These are phyloP conservation scores for Ehretia macrophylla DNA, from an alignment of 257 asterid species.

Conservation along the genomic window DNA sequence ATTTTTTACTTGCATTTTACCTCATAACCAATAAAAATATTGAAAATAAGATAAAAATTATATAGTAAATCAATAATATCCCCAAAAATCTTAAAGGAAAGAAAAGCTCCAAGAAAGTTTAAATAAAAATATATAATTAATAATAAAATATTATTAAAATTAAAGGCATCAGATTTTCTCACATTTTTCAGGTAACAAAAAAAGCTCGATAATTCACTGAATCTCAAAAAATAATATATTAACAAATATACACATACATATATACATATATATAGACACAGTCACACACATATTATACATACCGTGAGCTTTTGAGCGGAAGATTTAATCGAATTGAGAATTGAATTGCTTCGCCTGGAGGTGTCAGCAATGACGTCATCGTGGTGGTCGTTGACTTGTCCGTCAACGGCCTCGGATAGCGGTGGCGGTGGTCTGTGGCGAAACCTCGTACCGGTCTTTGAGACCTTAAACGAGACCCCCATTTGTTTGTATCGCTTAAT, in stretches of 20 bases:
- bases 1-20: neutral
- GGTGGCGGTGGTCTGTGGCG: slow-evolving; percentile 40
- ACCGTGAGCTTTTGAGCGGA: slow-evolving; percentile 36
- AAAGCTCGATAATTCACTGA: neutral
- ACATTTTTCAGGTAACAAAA: neutral
- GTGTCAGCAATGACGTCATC: slow-evolving; percentile 20
- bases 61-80: too few species aligned
- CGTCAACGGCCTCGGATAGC: slow-evolving; percentile 23
- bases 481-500: slow-evolving; percentile 17
- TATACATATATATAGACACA: neutral
- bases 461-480: slow-evolving; percentile 94
- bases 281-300: neutral
- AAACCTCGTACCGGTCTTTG: slow-evolving; percentile 67
- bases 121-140: too few species aligned
- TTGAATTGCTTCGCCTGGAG: slow-evolving; percentile 22
- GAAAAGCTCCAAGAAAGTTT: neutral
- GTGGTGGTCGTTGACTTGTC: slow-evolving; percentile 24
- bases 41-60: too few species aligned
- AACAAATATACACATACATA: too few species aligned
- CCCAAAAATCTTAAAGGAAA: too few species aligned
- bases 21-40: too few species aligned
- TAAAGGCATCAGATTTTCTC: neutral
- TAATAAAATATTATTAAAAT: too few species aligned
- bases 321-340: slow-evolving; percentile 14
- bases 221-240: neutral